Conservation (phyloP, 495 filamentous ascomycete genomes). For the Cercophora newfieldiana region DNA sequence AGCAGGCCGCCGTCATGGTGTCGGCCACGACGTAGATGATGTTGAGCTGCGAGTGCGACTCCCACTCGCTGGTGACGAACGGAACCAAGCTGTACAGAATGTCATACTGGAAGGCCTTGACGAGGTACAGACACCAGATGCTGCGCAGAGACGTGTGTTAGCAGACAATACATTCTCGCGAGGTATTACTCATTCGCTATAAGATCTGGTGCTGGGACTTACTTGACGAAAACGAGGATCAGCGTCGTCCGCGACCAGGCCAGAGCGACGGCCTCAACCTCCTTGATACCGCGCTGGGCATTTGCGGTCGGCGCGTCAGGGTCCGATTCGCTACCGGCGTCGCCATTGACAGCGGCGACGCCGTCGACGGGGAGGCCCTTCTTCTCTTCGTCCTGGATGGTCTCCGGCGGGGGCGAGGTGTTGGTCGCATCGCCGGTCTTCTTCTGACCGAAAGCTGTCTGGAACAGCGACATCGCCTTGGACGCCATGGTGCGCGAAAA, state of each 20-base stretch:
- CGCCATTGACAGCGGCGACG: not conserved
- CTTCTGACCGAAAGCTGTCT: not conserved
- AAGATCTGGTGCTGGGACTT: not conserved
- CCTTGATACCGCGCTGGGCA: conserved; percentile 41
- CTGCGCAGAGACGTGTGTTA: conserved; percentile 6
- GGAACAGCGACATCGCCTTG: not conserved
- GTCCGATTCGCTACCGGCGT: conserved; percentile 27
- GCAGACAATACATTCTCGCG: too few species aligned
- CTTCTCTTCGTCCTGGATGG: not conserved
- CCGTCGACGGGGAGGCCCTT: conserved; percentile 1
- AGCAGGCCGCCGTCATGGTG: conserved; percentile 25
- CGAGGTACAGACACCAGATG: conserved; percentile 34
- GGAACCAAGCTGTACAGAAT: conserved; percentile 36
- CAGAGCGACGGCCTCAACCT: conserved; percentile 44
- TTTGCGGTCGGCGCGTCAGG: conserved; percentile 15
- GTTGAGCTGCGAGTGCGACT: conserved; percentile 53
- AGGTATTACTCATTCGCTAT: not conserved
- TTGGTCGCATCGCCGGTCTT: not conserved
- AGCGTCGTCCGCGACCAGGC: conserved; percentile 43
- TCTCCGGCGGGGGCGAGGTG: not conserved
- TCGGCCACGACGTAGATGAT: conserved; percentile 50
- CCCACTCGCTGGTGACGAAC: conserved; percentile 51
- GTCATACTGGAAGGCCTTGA: conserved; percentile 43
- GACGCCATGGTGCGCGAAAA: not conserved
- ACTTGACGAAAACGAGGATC: conserved; percentile 40